These are phyloP conservation scores for Nicotiana otophora DNA, from an alignment of 257 asterid genomes.

Conservation along the genomic window DNA sequence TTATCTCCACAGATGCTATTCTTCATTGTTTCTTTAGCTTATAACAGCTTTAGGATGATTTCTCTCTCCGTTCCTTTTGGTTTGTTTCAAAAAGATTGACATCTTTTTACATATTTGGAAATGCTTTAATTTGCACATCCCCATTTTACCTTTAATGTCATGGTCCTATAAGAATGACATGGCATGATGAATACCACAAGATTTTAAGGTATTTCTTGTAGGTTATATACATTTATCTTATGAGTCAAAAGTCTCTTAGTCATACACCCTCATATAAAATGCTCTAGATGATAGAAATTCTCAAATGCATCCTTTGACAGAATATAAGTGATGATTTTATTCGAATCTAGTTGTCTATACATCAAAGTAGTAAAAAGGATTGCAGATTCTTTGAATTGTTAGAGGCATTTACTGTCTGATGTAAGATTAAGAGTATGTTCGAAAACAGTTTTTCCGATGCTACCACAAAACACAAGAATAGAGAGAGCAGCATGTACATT, in stretches of 20 bases:
- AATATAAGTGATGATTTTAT: neutral
- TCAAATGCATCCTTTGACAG: no score
- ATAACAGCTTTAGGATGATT: conserved; percentile 4
- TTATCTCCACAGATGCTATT: neutral
- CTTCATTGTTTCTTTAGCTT: neutral
- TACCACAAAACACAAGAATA: no score
- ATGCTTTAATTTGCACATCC: neutral
- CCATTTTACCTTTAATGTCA: neutral
- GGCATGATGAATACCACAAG: neutral
- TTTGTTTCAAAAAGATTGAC: neutral
- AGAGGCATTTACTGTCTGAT: neutral
- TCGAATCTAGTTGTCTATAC: neutral
- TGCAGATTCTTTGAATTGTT: neutral
- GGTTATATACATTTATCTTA: neutral
- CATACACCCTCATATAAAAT: no score
- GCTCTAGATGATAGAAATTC: no score
- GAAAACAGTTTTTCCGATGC: no score
- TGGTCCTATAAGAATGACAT: neutral
- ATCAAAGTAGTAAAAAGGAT: neutral
- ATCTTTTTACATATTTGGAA: neutral
- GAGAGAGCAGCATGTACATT: no score
- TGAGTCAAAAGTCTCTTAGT: no score
- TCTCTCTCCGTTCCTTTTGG: neutral
- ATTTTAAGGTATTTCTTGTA: neutral
- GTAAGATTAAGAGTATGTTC: no score